Conservation (phyloP, 352 stramenopile species). For the Phytophthora cryptogea region DNA sequence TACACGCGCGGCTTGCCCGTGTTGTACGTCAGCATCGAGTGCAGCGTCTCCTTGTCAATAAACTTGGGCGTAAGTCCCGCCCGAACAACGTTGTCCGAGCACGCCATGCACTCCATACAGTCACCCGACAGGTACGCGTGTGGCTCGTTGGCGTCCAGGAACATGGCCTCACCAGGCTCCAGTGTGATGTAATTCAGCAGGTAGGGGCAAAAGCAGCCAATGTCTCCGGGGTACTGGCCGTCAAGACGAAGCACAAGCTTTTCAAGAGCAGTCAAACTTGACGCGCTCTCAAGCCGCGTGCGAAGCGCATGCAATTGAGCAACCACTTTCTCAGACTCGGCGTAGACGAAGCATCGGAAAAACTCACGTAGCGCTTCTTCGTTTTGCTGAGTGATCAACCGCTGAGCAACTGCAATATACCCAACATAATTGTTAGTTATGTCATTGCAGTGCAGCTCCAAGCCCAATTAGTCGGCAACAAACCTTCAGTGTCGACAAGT, state of each 20-base stretch:
- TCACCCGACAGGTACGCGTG: constrained; percentile 98
- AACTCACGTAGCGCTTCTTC: constrained; percentile 59
- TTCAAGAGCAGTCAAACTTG: constrained; percentile 52
- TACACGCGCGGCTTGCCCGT: constrained; percentile 35
- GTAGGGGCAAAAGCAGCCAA: constrained; percentile 97
- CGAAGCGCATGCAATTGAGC: constrained; percentile 82
- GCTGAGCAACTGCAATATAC: constrained; percentile 32
- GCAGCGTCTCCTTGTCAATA: constrained; percentile 97
- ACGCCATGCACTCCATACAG: constrained; percentile 99
- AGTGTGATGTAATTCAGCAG: constrained; percentile 98
- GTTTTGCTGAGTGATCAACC: constrained; percentile 45
- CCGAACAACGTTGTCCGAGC: constrained; percentile 99
- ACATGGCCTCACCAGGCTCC: constrained; percentile 96
- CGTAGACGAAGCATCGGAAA: constrained; percentile 84
- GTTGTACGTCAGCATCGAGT: constrained; percentile 97
- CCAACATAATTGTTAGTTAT: neutral
- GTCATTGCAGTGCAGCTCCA: too few species aligned
- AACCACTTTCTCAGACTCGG: constrained; percentile 64
- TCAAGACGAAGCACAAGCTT: constrained; percentile 91
- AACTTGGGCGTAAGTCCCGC: constrained; percentile 99
- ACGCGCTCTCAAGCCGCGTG: constrained; percentile 57
- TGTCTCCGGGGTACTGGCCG: constrained; percentile 96
- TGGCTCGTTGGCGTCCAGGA: constrained; percentile 98
- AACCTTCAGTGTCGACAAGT: constrained; percentile 58
- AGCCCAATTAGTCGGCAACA: too few species aligned